phyloP scores from a whole-genome alignment of 768 basidiomycete genomes.

The Roridomyces roridus region DNA sequence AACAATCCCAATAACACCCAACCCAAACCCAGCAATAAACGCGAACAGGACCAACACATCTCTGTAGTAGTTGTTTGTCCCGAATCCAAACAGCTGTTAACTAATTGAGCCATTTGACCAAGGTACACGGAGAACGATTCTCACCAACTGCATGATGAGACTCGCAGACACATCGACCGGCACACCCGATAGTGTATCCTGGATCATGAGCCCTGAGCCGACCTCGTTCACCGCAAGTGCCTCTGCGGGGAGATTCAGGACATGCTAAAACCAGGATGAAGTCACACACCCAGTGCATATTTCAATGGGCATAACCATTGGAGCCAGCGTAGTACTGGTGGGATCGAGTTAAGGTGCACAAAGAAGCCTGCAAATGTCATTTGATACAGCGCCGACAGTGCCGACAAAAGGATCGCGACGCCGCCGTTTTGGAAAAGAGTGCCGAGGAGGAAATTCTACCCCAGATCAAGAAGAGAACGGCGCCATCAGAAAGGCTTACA shows the following conservation, averaged over 20 bases:
- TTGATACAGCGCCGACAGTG: conserved; percentile 73
- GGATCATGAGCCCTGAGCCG: conserved; percentile 83
- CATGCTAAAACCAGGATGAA: too few species aligned
- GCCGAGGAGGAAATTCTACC: conserved; percentile 89
- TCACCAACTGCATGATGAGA: conserved; percentile 86
- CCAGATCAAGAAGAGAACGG: not conserved
- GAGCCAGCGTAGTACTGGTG: conserved; percentile 91
- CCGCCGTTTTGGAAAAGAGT: conserved; percentile 86
- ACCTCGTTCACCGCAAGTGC: conserved; percentile 94
- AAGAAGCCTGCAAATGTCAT: conserved; percentile 95
- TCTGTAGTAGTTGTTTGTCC: conserved; percentile 80
- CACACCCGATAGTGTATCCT: conserved; percentile 81
- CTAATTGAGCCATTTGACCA: too few species aligned
- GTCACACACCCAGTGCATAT: too few species aligned
- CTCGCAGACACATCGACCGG: conserved; percentile 80
- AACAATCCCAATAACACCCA: conserved; percentile 76
- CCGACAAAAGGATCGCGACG: too few species aligned
- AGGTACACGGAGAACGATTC: too few species aligned
- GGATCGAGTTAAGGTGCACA: conserved; percentile 83
- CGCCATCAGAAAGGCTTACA: conserved; percentile 50
- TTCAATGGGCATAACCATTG: conserved; percentile 91
- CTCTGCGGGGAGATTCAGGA: conserved; percentile 60
- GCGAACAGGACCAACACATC: conserved; percentile 89
- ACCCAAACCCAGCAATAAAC: conserved; percentile 81
- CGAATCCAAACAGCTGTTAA: conserved; percentile 90